Evolutionary conservation across 306 rosid genomes (phyloP).

Genomic region (Purshia tridentata): DNA sequence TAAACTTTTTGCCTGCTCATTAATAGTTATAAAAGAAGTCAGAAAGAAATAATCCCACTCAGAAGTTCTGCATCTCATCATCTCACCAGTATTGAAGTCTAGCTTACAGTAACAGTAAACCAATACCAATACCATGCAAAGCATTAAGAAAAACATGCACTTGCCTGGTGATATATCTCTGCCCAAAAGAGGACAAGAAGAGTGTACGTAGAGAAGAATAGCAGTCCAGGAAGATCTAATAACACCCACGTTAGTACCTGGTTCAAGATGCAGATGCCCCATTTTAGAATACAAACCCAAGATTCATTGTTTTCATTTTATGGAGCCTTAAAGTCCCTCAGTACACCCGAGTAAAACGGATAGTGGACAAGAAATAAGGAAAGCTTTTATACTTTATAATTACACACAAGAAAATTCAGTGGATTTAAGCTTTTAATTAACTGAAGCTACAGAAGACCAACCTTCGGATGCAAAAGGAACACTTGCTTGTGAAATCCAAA

Average conservation of each 20-base stretch:
- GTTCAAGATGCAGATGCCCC: slow-evolving; percentile 32
- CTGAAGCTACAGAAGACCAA: slow-evolving; percentile 25
- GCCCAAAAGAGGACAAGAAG: slow-evolving; percentile 97
- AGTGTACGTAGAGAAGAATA: slow-evolving; percentile 90
- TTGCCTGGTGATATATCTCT: slow-evolving; percentile 95
- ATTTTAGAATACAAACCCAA: slow-evolving; percentile 30
- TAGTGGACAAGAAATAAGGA: neutral
- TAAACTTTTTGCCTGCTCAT: slow-evolving; percentile 83
- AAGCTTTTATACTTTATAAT: neutral
- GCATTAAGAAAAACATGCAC: slow-evolving; percentile 22
- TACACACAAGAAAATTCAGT: neutral
- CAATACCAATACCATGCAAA: neutral
- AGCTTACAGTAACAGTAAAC: neutral
- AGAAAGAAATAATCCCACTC: neutral
- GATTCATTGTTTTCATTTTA: neutral
- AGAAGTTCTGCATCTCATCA: neutral
- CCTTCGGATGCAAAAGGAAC: slow-evolving; percentile 77
- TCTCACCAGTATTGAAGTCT: neutral
- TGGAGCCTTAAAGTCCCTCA: neutral
- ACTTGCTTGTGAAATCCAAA: slow-evolving; percentile 80
- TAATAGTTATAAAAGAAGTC: neutral
- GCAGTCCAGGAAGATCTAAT: slow-evolving; percentile 83
- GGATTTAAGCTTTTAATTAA: neutral
- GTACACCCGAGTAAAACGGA: neutral
- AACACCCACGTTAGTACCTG: slow-evolving; percentile 65